Percentiles rank a stretch among this genome's conserved stretches.
Evolutionary conservation across 1,284 basidiomycete genomes (phyloP).

Genomic region (Termitomyces sp.): DNA sequence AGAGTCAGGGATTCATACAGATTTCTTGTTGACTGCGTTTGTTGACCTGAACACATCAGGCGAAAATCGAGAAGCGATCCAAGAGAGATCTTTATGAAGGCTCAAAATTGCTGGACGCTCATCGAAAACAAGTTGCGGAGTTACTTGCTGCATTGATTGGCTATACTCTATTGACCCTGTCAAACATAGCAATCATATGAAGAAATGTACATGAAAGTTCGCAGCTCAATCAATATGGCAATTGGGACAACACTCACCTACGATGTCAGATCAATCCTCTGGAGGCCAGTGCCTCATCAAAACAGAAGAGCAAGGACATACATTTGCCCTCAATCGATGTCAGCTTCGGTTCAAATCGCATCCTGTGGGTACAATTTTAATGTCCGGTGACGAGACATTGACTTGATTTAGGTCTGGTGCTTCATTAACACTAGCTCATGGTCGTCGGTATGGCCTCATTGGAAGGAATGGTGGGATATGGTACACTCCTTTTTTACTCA

Average conservation of each 20-base stretch:
- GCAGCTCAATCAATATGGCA: constrained; percentile 2
- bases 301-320: constrained; percentile 97
- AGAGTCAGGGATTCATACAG: constrained; percentile 42
- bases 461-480: constrained; percentile 63
- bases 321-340: constrained; percentile 95
- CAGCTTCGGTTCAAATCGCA: constrained; percentile 90
- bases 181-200: constrained; percentile 83
- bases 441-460: constrained; percentile 83
- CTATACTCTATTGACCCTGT: constrained; percentile 9
- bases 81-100: constrained; percentile 91
- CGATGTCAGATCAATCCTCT: constrained; percentile 84
- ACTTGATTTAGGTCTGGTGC: constrained; percentile 60
- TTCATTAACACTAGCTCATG: constrained; percentile 83
- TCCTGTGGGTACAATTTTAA: constrained; percentile 53
- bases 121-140: constrained; percentile 81
- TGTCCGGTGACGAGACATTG: background rate
- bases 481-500: background rate
- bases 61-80: constrained; percentile 95
- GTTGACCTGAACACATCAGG: constrained; percentile 39
- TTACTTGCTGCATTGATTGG: background rate
- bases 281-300: constrained; percentile 72
- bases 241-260: background rate
- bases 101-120: constrained; percentile 90
- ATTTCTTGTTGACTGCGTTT: background rate
- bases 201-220: constrained; percentile 94